phyloP scores from a whole-genome alignment of 768 basidiomycete genomes.

The Thelephora aurantiotincta region DNA sequence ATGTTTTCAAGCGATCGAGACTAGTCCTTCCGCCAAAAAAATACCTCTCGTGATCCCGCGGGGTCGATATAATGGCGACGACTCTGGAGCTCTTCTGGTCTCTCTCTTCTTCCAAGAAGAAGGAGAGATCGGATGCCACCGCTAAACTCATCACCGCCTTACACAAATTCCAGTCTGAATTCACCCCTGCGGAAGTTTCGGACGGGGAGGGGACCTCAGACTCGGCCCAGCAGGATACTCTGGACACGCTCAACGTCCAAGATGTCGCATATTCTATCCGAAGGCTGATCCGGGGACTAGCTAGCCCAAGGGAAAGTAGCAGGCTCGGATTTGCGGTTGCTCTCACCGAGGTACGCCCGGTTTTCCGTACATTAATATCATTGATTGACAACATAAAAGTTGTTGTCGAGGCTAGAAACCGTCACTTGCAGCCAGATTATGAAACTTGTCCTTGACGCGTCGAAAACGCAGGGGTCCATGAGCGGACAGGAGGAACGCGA shows the following conservation, averaged over 20 bases:
- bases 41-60: not conserved
- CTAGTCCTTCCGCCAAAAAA: not conserved
- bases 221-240: slow-evolving; percentile 31
- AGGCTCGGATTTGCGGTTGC: slow-evolving; percentile 92
- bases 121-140: slow-evolving; percentile 73
- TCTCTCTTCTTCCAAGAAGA: slow-evolving; percentile 68
- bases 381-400: slow-evolving; percentile 25
- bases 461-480: slow-evolving; percentile 62
- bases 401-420: slow-evolving; percentile 65
- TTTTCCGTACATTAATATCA: not conserved
- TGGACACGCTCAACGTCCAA: slow-evolving; percentile 65
- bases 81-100: slow-evolving; percentile 93
- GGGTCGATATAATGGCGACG: slow-evolving; percentile 45
- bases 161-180: slow-evolving; percentile 72
- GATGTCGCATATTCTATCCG: slow-evolving; percentile 91
- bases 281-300: slow-evolving; percentile 74
- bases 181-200: slow-evolving; percentile 29
- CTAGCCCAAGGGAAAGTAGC: slow-evolving; percentile 87
- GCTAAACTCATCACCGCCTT: slow-evolving; percentile 70
- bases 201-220: slow-evolving; percentile 26
- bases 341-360: slow-evolving; percentile 67
- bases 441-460: slow-evolving; percentile 56
- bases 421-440: slow-evolving; percentile 69
- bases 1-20: no score
- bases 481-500: slow-evolving; percentile 90